Evolutionary conservation across 1,284 basidiomycete genomes (phyloP).

Genomic region (Peniophora sp.): DNA sequence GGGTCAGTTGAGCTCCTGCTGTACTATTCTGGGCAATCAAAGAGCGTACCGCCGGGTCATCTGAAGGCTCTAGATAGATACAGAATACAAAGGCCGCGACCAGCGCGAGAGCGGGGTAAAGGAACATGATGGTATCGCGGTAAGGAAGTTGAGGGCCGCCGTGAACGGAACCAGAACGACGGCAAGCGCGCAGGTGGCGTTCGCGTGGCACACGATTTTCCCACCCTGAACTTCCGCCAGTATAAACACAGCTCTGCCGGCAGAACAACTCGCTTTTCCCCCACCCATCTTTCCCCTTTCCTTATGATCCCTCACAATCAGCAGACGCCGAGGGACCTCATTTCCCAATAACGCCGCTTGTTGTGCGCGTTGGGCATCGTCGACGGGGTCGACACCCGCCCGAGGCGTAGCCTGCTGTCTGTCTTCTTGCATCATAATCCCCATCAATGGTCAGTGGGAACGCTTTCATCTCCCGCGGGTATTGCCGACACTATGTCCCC

Average conservation of each 20-base stretch:
- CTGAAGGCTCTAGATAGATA: no score
- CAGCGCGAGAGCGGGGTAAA: no score
- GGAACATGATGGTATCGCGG: no score
- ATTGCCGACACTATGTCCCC: conserved; percentile 18
- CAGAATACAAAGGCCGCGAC: no score
- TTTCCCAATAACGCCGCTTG: not conserved
- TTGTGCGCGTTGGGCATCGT: conserved; percentile 1
- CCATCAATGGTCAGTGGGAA: not conserved
- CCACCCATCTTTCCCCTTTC: not conserved
- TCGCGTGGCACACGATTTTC: no score
- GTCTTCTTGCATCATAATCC: not conserved
- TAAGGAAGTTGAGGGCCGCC: no score
- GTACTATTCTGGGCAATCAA: no score
- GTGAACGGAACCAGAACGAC: no score
- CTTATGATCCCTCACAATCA: not conserved
- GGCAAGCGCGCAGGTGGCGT: no score
- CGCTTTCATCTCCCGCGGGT: conserved; percentile 4
- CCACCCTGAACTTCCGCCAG: no score
- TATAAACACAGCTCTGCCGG: not conserved
- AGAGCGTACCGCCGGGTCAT: no score
- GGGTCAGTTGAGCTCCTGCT: no score
- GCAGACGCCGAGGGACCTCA: not conserved
- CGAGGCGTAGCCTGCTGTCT: conserved; percentile 15
- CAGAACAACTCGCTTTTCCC: not conserved
- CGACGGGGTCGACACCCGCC: conserved; percentile 19